These are phyloP conservation scores for Aspergillus sp. DNA, from an alignment of 2,329 filamentous ascomycete species.

Conservation along the genomic window DNA sequence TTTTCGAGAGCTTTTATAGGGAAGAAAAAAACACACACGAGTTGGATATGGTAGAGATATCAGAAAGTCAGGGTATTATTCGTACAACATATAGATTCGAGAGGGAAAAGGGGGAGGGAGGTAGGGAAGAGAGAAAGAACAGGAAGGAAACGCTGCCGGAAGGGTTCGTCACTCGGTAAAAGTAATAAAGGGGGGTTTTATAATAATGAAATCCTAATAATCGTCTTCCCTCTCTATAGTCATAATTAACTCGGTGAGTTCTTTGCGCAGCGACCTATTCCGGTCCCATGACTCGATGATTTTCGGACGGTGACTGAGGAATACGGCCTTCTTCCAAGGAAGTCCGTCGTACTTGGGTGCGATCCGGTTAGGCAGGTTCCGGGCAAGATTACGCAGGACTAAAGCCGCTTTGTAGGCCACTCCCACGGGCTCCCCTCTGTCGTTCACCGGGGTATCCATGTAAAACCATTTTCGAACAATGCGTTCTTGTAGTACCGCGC, in stretches of 20 bases:
- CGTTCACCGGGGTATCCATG: constrained; percentile 38
- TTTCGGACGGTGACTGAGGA: constrained; percentile 33
- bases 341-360: constrained; percentile 24
- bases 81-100: neutral
- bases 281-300: constrained; percentile 36
- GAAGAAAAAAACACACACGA: neutral
- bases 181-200: neutral
- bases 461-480: constrained; percentile 37
- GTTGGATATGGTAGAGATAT: neutral
- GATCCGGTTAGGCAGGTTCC: constrained; percentile 34
- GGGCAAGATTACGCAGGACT: constrained; percentile 43
- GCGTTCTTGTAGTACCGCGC: constrained; percentile 34
- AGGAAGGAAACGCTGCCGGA: neutral
- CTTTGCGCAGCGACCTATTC: constrained; percentile 37
- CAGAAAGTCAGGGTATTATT: constrained; percentile 1
- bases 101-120: neutral
- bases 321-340: constrained; percentile 36
- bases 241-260: constrained; percentile 39
- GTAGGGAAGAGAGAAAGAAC: neutral
- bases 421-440: constrained; percentile 39
- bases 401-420: constrained; percentile 44
- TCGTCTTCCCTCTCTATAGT: constrained; percentile 37
- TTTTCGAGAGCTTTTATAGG: neutral
- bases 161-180: neutral
- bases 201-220: constrained; percentile 15